phyloP scores from a whole-genome alignment of 2,329 filamentous ascomycete species.

The Pseudocercospora fijiensis region DNA sequence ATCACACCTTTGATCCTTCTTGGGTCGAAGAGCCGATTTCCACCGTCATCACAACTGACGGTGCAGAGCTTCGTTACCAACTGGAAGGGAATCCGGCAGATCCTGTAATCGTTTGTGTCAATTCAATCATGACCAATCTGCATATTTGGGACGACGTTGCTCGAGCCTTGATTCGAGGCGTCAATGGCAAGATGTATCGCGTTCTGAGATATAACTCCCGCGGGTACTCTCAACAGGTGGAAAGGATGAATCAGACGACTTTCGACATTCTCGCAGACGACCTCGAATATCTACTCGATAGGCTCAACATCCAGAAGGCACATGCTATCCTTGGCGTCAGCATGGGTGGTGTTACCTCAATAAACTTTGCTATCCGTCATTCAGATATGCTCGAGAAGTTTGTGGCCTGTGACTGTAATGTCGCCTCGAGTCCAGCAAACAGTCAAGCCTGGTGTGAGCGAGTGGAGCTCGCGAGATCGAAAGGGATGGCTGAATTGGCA shows the following conservation, averaged over 20 bases:
- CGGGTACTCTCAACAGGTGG: slow-evolving; percentile 56
- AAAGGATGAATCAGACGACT: slow-evolving; percentile 47
- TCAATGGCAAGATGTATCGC: slow-evolving; percentile 62
- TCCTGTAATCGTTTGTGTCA: slow-evolving; percentile 72
- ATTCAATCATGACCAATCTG: slow-evolving; percentile 75
- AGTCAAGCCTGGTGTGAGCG: slow-evolving; percentile 77
- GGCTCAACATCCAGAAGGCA: slow-evolving; percentile 66
- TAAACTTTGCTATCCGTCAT: slow-evolving; percentile 69
- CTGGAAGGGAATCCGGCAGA: slow-evolving; percentile 71
- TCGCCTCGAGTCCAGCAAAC: slow-evolving; percentile 69
- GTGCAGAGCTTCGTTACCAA: slow-evolving; percentile 67
- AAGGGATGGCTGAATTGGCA: slow-evolving; percentile 56
- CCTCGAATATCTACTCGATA: slow-evolving; percentile 63
- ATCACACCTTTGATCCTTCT: slow-evolving; percentile 70
- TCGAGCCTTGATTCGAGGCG: slow-evolving; percentile 53
- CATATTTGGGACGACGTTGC: slow-evolving; percentile 80
- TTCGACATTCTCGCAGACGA: slow-evolving; percentile 68
- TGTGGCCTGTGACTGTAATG: slow-evolving; percentile 77
- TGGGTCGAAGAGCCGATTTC: slow-evolving; percentile 59
- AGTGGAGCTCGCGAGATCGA: slow-evolving; percentile 57
- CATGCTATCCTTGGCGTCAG: slow-evolving; percentile 72
- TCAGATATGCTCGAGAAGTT: slow-evolving; percentile 61
- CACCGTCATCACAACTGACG: slow-evolving; percentile 66
- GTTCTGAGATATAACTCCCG: slow-evolving; percentile 76
- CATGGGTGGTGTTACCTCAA: slow-evolving; percentile 74